Percentiles rank a stretch among this genome's conserved stretches.
phyloP scores from a whole-genome alignment of 2,329 filamentous ascomycete species.

The Fusarium sp. region DNA sequence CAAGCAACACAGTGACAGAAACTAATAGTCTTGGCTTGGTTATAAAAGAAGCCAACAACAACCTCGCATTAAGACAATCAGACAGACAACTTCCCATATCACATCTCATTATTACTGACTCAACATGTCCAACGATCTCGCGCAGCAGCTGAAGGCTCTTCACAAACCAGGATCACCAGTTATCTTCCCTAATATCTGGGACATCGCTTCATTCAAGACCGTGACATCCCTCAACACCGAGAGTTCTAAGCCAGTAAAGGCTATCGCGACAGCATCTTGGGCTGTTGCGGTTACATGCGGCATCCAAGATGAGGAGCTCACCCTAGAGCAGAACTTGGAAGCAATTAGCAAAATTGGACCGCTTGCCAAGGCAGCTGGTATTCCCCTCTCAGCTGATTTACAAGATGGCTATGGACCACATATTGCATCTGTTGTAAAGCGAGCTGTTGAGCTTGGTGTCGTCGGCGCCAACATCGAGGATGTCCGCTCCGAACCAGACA shows the following conservation, averaged over 20 bases:
- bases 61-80: accelerated
- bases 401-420: slow-evolving; percentile 70
- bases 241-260: slow-evolving; percentile 54
- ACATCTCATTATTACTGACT: not conserved
- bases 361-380: slow-evolving; percentile 55
- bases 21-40: not conserved
- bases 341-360: slow-evolving; percentile 61
- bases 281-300: slow-evolving; percentile 63
- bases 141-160: slow-evolving; percentile 57
- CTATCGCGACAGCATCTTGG: slow-evolving; percentile 65
- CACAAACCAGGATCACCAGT: slow-evolving; percentile 66
- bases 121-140: slow-evolving; percentile 51
- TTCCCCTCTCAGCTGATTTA: slow-evolving; percentile 69
- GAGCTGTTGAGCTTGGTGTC: slow-evolving; percentile 64
- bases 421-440: slow-evolving; percentile 60
- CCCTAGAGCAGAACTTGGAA: slow-evolving; percentile 64
- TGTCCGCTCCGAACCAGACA: slow-evolving; percentile 51
- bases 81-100: not conserved
- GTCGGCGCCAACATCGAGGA: slow-evolving; percentile 73
- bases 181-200: slow-evolving; percentile 69
- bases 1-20: slow-evolving; percentile 27
- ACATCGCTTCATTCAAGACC: slow-evolving; percentile 62
- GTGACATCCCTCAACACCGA: slow-evolving; percentile 59
- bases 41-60: slow-evolving; percentile 4
- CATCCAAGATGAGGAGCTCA: slow-evolving; percentile 62